Conservation (phyloP, 805 yeast genomes). For the Yamadazyma scolyti region DNA sequence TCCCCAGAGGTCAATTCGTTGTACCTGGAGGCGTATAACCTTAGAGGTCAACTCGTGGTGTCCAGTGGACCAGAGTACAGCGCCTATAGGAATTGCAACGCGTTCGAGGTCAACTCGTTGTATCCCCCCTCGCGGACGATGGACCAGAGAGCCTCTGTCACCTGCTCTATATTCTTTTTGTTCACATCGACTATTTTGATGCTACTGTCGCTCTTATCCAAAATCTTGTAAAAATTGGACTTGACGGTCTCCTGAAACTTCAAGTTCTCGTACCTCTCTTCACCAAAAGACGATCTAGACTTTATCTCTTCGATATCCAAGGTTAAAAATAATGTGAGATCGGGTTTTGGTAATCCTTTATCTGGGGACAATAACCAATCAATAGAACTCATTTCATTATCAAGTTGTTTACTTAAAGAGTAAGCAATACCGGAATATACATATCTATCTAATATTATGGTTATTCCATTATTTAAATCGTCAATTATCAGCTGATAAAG, state of each 20-base stretch:
- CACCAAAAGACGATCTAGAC: conserved; percentile 79
- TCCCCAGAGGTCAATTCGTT: no score
- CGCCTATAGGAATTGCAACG: no score
- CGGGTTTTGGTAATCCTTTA: conserved; percentile 82
- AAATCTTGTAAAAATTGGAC: conserved; percentile 49
- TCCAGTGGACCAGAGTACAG: no score
- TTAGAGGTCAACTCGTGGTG: no score
- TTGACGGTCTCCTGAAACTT: conserved; percentile 76
- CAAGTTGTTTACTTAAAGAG: conserved; percentile 64
- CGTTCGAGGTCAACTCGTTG: conserved; percentile 7
- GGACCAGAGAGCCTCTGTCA: conserved; percentile 44
- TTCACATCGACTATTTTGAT: conserved; percentile 56
- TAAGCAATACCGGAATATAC: conserved; percentile 93
- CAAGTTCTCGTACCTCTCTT: conserved; percentile 81
- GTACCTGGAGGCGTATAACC: no score
- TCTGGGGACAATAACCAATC: conserved; percentile 86
- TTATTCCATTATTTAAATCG: conserved; percentile 48
- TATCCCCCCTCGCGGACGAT: conserved; percentile 10
- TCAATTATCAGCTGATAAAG: conserved; percentile 43
- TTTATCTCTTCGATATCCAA: conserved; percentile 43
- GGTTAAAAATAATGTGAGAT: conserved; percentile 72
- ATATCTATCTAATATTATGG: conserved; percentile 78
- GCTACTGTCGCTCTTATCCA: conserved; percentile 26
- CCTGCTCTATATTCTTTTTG: conserved; percentile 53
- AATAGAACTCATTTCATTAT: conserved; percentile 33